phyloP scores from a whole-genome alignment of 257 asterid species.

The Solanum appendiculatum region DNA sequence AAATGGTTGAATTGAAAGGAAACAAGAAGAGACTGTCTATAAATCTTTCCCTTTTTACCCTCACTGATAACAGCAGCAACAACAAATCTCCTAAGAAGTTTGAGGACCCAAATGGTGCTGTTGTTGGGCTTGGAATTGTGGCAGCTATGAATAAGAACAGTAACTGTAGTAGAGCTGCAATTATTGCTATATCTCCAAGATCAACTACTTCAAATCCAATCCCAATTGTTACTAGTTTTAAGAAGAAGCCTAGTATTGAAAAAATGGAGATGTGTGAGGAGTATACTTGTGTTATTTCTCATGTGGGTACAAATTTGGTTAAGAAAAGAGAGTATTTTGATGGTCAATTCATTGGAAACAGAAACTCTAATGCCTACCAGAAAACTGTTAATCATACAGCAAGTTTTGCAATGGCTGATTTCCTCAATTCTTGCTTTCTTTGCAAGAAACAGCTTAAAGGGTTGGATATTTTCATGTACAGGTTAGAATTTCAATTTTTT shows the following conservation, averaged over 20 bases:
- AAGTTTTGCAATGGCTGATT: conserved; percentile 24
- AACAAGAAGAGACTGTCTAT: conserved; percentile 38
- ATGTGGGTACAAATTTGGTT: conserved; percentile 43
- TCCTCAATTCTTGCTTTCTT: conserved; percentile 62
- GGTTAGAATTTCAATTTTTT: conserved; percentile 21
- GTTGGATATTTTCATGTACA: conserved; percentile 86
- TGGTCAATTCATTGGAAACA: conserved; percentile 26
- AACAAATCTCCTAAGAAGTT: conserved; percentile 35
- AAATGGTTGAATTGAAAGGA: conserved; percentile 37
- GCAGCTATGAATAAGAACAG: conserved; percentile 38
- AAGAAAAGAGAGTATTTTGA: conserved; percentile 58
- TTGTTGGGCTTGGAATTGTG: conserved; percentile 73
- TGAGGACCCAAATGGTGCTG: conserved; percentile 52
- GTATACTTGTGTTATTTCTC: conserved; percentile 77
- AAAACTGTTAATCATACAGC: not conserved
- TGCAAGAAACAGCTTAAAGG: conserved; percentile 81
- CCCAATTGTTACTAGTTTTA: conserved; percentile 14
- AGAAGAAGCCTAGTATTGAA: conserved; percentile 18
- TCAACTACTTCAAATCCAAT: conserved; percentile 36
- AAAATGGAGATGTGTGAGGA: conserved; percentile 60
- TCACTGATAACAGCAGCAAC: conserved; percentile 15
- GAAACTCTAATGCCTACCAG: not conserved
- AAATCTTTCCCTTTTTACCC: conserved; percentile 44
- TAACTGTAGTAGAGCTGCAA: conserved; percentile 14
- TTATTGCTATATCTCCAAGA: conserved; percentile 46